A percentile compares a stretch with the other conserved stretches of the same genome.
Conservation (phyloP, 257 asterid species). For the Nyctanthes arbortristis region DNA sequence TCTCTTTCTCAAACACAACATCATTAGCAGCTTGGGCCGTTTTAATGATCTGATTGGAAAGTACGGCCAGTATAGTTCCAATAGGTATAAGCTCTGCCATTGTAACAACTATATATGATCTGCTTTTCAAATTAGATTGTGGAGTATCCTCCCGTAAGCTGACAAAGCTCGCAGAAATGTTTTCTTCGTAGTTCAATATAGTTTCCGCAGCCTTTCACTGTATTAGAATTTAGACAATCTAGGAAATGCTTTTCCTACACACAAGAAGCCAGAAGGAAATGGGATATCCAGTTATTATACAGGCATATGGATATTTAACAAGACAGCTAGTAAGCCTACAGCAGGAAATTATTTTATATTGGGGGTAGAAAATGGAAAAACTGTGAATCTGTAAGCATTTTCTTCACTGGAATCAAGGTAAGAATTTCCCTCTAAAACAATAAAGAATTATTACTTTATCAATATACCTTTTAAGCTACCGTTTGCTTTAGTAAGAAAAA, state of each 20-base stretch:
- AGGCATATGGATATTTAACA: neutral
- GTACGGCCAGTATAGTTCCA: constrained; percentile 52
- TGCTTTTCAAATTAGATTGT: neutral
- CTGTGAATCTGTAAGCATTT: neutral
- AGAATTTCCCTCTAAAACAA: neutral
- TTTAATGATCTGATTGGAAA: constrained; percentile 48
- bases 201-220: neutral
- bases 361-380: neutral
- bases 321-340: neutral
- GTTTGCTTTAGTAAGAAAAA: neutral
- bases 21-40: constrained; percentile 58
- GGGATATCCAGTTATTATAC: too few species aligned
- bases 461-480: neutral
- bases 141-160: neutral
- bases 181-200: neutral
- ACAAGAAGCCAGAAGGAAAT: too few species aligned
- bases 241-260: too few species aligned
- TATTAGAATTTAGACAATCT: too few species aligned
- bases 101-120: neutral
- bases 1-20: constrained; percentile 52
- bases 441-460: neutral
- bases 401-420: neutral
- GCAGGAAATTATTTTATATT: too few species aligned
- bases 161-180: neutral
- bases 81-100: constrained; percentile 53